Conservation (phyloP, 495 filamentous ascomycete species). For the Penicillium mononematosum region DNA sequence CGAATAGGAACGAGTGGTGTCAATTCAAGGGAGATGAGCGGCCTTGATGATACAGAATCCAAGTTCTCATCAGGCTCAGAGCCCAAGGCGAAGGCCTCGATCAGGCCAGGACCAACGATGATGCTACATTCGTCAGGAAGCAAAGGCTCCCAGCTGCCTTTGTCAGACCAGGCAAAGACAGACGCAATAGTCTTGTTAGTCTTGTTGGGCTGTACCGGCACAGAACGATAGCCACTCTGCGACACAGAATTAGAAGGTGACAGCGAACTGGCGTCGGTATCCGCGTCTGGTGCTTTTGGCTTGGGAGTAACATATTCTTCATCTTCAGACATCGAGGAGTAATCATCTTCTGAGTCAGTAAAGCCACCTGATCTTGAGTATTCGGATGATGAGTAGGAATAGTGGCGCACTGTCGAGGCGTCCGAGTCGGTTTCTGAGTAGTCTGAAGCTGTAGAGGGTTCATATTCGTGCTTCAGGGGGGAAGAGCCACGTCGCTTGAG, state of each 20-base stretch:
- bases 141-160: conserved; percentile 77
- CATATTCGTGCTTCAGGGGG: conserved; percentile 96
- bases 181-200: conserved; percentile 67
- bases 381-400: conserved; percentile 48
- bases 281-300: conserved; percentile 26
- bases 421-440: conserved; percentile 50
- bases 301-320: conserved; percentile 38
- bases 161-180: conserved; percentile 83
- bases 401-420: conserved; percentile 51
- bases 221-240: conserved; percentile 59
- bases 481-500: conserved; percentile 78
- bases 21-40: conserved; percentile 76
- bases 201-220: conserved; percentile 55
- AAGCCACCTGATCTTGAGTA: conserved; percentile 41
- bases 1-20: conserved; percentile 86
- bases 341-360: conserved; percentile 53
- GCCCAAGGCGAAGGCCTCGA: conserved; percentile 75
- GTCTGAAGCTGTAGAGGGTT: conserved; percentile 78
- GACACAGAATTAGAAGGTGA: conserved; percentile 76
- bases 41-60: conserved; percentile 46
- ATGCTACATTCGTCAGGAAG: conserved; percentile 75
- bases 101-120: conserved; percentile 75
- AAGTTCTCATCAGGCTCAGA: conserved; percentile 32
- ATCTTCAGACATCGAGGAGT: conserved; percentile 50
- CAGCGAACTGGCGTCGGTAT: conserved; percentile 52